These are phyloP conservation scores for Pleurotus sapidus DNA, from an alignment of 768 basidiomycete species.

Conservation along the genomic window DNA sequence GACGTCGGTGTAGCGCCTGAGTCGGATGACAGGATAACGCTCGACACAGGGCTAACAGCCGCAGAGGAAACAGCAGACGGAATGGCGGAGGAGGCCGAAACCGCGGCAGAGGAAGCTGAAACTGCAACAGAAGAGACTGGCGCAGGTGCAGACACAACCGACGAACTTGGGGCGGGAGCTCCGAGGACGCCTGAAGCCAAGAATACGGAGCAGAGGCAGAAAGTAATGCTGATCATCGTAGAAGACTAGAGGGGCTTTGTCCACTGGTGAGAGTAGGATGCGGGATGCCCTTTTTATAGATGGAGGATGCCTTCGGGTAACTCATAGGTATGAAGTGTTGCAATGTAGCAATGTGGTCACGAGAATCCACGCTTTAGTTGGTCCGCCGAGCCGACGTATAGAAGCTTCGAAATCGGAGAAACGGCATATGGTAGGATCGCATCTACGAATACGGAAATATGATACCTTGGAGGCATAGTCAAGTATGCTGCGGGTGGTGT, in stretches of 20 bases:
- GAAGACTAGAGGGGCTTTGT: slow-evolving; percentile 1
- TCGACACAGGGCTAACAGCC: not conserved
- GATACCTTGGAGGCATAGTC: not conserved
- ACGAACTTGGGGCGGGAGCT: slow-evolving; percentile 23
- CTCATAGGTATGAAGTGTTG: too few species aligned
- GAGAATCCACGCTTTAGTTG: not conserved
- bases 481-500: not conserved
- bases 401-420: not conserved
- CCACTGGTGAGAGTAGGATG: not conserved
- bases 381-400: not conserved
- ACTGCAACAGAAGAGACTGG: slow-evolving; percentile 10
- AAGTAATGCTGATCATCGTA: slow-evolving; percentile 34
- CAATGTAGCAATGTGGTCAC: not conserved
- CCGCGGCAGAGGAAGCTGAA: slow-evolving; percentile 14
- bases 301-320: not conserved
- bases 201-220: slow-evolving; percentile 32
- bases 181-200: slow-evolving; percentile 23
- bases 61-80: slow-evolving; percentile 18
- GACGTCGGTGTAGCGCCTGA: slow-evolving; percentile 10
- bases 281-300: slow-evolving; percentile 9
- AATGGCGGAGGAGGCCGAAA: slow-evolving; percentile 13
- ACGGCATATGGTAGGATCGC: not conserved
- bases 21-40: not conserved
- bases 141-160: slow-evolving; percentile 13
- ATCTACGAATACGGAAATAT: not conserved